These are phyloP conservation scores for Solanum rostratum DNA, from an alignment of 257 asterid genomes.

Conservation along the genomic window DNA sequence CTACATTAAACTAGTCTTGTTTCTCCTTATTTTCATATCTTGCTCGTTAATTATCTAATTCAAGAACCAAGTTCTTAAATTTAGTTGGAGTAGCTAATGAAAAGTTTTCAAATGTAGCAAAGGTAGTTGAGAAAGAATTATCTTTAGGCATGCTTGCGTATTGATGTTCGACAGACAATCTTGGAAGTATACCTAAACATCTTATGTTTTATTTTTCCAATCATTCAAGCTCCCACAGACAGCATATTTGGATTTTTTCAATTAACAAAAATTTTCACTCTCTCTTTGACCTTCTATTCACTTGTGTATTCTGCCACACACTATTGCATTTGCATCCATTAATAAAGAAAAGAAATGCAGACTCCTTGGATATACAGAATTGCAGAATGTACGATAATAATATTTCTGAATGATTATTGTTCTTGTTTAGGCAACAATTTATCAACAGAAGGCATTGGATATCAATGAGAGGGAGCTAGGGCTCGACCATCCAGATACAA, in stretches of 20 bases:
- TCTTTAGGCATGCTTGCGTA: background rate
- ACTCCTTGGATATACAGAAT: background rate
- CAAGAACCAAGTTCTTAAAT: background rate
- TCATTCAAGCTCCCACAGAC: background rate
- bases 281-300: background rate
- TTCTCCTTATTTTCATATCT: background rate
- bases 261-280: background rate
- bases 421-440: conserved; percentile 72
- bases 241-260: background rate
- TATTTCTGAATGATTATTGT: background rate
- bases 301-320: background rate
- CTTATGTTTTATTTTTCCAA: background rate
- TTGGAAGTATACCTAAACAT: background rate
- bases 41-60: background rate
- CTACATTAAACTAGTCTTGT: background rate
- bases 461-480: conserved; percentile 98
- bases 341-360: background rate
- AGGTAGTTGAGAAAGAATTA: background rate
- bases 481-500: conserved; percentile 99
- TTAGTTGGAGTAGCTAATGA: background rate
- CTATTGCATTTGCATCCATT: background rate
- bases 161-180: background rate
- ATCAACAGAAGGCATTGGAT: conserved; percentile 97
- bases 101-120: background rate
- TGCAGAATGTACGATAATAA: background rate